These are phyloP conservation scores for Suillus sp. DNA, from an alignment of 768 basidiomycete genomes.

Conservation along the genomic window DNA sequence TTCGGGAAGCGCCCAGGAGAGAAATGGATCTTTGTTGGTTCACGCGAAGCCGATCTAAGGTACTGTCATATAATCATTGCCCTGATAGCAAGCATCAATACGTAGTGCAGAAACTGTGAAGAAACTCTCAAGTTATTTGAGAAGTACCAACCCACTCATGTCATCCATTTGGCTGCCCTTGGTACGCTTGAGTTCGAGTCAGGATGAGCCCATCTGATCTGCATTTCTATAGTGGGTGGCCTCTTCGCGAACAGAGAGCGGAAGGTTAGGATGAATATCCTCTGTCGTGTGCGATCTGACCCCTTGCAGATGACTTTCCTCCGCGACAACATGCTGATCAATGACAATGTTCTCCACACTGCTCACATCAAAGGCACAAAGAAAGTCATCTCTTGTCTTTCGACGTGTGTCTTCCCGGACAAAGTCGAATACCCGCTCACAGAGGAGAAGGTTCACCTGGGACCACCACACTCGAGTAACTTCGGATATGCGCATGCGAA, in stretches of 20 bases:
- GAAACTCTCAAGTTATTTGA: constrained; percentile 77
- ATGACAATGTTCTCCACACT: constrained; percentile 87
- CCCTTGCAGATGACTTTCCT: constrained; percentile 77
- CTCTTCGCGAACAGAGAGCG: constrained; percentile 95
- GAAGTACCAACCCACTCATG: constrained; percentile 93
- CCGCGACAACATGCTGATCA: constrained; percentile 93
- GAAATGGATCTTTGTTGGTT: constrained; percentile 82
- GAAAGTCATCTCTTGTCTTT: constrained; percentile 93
- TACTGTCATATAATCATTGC: constrained; percentile 29
- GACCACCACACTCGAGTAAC: constrained; percentile 92
- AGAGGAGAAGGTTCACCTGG: constrained; percentile 89
- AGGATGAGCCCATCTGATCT: constrained; percentile 10
- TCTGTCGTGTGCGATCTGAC: not conserved
- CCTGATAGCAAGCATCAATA: not conserved
- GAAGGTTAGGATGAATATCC: constrained; percentile 54
- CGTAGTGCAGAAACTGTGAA: constrained; percentile 56
- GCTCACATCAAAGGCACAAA: constrained; percentile 62
- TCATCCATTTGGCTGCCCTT: constrained; percentile 94
- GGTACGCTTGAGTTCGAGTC: constrained; percentile 48
- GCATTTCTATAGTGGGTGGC: constrained; percentile 70
- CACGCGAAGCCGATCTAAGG: constrained; percentile 85
- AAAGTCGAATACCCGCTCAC: constrained; percentile 92
- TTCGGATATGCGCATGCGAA: constrained; percentile 98
- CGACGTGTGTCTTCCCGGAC: constrained; percentile 97
- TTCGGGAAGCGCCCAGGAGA: constrained; percentile 80